These are phyloP conservation scores for Chaetomium olivaceum DNA, from an alignment of 2,329 filamentous ascomycete species.

Conservation along the genomic window DNA sequence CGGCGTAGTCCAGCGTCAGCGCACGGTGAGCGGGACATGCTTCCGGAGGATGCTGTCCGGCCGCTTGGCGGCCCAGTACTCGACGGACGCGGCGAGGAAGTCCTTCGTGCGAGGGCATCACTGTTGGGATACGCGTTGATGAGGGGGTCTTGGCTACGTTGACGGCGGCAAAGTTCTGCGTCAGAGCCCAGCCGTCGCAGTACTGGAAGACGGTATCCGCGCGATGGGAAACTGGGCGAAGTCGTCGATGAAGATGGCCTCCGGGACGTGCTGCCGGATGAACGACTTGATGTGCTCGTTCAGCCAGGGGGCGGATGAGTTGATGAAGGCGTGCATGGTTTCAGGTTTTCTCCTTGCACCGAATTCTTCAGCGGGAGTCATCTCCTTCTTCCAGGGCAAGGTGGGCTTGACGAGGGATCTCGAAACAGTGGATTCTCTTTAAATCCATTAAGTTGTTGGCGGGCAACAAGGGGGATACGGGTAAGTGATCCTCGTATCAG, in stretches of 20 bases:
- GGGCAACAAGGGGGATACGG: neutral
- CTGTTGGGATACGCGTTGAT: slow-evolving; percentile 45
- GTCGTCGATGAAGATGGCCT: slow-evolving; percentile 36
- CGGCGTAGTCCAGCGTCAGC: slow-evolving; percentile 42
- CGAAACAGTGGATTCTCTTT: slow-evolving; percentile 10
- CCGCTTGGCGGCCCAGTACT: slow-evolving; percentile 42
- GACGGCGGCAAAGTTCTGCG: slow-evolving; percentile 38
- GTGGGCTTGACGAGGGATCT: slow-evolving; percentile 24
- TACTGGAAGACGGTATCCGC: slow-evolving; percentile 36
- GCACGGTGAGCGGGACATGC: slow-evolving; percentile 39
- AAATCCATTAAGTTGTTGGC: slow-evolving; percentile 9
- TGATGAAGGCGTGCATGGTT: slow-evolving; percentile 35
- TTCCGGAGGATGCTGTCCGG: slow-evolving; percentile 38
- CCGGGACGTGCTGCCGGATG: slow-evolving; percentile 36
- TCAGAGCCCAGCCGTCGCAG: slow-evolving; percentile 41
- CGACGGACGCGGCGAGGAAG: slow-evolving; percentile 39
- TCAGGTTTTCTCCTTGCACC: neutral
- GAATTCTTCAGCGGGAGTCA: slow-evolving; percentile 15
- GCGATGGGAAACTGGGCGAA: slow-evolving; percentile 35
- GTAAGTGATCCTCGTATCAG: slow-evolving; percentile 1
- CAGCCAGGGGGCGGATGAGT: slow-evolving; percentile 37
- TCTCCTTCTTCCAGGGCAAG: slow-evolving; percentile 23
- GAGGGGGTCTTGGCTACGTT: slow-evolving; percentile 37
- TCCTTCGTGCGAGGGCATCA: slow-evolving; percentile 44
- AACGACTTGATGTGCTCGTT: slow-evolving; percentile 38